A percentile compares a stretch with the other conserved stretches of the same genome.
Conservation (phyloP, 352 stramenopile species). For the Pythium aphanidermatum region DNA sequence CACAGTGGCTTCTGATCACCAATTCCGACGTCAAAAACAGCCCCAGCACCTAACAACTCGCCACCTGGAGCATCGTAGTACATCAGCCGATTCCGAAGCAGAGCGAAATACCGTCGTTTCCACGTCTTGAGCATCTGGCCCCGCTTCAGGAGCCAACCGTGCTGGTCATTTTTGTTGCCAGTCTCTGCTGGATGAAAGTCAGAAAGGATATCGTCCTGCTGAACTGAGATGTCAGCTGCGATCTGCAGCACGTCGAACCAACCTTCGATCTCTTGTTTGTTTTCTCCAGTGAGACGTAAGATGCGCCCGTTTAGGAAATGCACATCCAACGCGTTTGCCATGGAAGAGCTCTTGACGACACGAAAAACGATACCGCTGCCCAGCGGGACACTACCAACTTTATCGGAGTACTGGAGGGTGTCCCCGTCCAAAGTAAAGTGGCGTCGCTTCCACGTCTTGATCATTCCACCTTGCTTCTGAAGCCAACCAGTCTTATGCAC, state of each 20-base stretch:
- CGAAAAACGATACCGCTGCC: slow-evolving; percentile 40
- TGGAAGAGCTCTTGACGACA: slow-evolving; percentile 28
- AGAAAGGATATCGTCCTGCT: too few species aligned
- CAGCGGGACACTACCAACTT: slow-evolving; percentile 29
- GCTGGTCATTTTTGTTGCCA: background rate
- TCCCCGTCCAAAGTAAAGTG: slow-evolving; percentile 58
- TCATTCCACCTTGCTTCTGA: slow-evolving; percentile 38
- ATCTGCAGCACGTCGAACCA: slow-evolving; percentile 41
- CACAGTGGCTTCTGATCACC: slow-evolving; percentile 56
- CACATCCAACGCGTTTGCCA: slow-evolving; percentile 32
- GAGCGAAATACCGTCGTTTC: slow-evolving; percentile 76
- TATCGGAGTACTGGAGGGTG: slow-evolving; percentile 46
- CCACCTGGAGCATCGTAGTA: slow-evolving; percentile 41
- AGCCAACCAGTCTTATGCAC: slow-evolving; percentile 49
- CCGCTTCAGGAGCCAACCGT: slow-evolving; percentile 76
- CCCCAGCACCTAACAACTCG: slow-evolving; percentile 46
- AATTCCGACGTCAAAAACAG: slow-evolving; percentile 59
- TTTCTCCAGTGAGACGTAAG: slow-evolving; percentile 42
- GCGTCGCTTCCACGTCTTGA: slow-evolving; percentile 55
- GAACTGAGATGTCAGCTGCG: slow-evolving; percentile 3
- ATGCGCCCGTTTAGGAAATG: slow-evolving; percentile 39
- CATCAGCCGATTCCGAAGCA: slow-evolving; percentile 51
- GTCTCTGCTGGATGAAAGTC: too few species aligned
- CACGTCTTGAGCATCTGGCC: slow-evolving; percentile 79
- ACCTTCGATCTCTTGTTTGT: slow-evolving; percentile 31